Conservation (phyloP, 2,329 filamentous ascomycete species). For the Penicillium decumbens region DNA sequence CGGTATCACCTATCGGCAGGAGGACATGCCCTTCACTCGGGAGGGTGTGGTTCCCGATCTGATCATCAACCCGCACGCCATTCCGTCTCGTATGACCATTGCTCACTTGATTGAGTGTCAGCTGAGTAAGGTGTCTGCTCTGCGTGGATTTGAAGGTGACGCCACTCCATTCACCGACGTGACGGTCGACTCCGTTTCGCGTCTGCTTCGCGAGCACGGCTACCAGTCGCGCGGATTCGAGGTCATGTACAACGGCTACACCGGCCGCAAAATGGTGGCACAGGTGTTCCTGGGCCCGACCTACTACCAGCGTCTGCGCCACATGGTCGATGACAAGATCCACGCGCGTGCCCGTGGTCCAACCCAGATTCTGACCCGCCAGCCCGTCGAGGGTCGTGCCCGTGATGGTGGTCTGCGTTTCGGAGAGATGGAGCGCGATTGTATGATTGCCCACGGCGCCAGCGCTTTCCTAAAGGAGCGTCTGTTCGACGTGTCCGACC, state of each 20-base stretch:
- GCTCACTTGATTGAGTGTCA: constrained; percentile 99
- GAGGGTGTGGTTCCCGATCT: constrained; percentile 91
- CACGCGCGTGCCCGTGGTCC: constrained; percentile 96
- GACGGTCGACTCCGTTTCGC: constrained; percentile 88
- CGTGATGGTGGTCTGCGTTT: constrained; percentile 97
- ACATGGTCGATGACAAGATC: constrained; percentile 99
- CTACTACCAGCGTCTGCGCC: constrained; percentile 95
- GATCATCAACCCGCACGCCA: constrained; percentile 99
- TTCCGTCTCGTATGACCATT: constrained; percentile 99
- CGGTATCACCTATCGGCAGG: constrained; percentile 93
- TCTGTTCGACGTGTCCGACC: constrained; percentile 94
- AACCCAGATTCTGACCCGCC: constrained; percentile 92
- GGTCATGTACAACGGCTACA: constrained; percentile 98
- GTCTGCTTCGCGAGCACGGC: constrained; percentile 77
- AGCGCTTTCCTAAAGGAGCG: constrained; percentile 96
- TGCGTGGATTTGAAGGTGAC: constrained; percentile 93
- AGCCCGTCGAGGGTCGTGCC: constrained; percentile 97
- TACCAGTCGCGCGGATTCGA: constrained; percentile 98
- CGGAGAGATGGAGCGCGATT: constrained; percentile 99
- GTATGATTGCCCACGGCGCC: constrained; percentile 99
- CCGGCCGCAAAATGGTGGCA: constrained; percentile 83
- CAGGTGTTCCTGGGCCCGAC: constrained; percentile 97
- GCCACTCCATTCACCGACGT: constrained; percentile 97
- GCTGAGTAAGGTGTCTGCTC: constrained; percentile 87
- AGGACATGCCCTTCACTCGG: constrained; percentile 96